phyloP scores from a whole-genome alignment of 345 rosid species.

The Hevea brasiliensis region DNA sequence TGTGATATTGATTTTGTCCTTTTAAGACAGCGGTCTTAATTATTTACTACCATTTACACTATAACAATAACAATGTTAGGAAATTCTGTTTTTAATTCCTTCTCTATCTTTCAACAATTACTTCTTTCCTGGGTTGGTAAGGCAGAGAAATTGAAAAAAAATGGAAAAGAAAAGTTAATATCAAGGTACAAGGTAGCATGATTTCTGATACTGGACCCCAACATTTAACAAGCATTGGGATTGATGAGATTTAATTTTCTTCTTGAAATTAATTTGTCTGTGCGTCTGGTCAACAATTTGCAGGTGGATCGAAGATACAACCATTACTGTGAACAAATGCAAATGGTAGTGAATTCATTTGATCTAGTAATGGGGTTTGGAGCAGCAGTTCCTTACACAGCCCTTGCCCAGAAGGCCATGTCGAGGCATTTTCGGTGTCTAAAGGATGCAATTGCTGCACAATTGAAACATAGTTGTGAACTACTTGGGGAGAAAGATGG shows the following conservation, averaged over 20 bases:
- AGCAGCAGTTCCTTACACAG: slow-evolving; percentile 86
- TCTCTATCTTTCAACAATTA: neutral
- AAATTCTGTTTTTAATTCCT: neutral
- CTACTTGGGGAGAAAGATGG: slow-evolving; percentile 78
- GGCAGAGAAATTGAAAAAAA: neutral
- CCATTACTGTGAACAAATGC: slow-evolving; percentile 96
- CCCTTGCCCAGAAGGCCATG: slow-evolving; percentile 97
- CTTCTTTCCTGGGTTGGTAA: neutral
- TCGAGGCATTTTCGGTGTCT: slow-evolving; percentile 92
- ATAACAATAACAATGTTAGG: neutral
- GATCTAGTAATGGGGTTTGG: slow-evolving; percentile 93
- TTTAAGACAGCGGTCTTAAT: neutral
- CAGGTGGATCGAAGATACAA: slow-evolving; percentile 94
- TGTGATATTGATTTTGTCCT: slow-evolving; percentile 1
- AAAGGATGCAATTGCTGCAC: slow-evolving; percentile 73
- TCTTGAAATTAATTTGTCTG: slow-evolving; percentile 9
- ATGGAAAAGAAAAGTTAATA: no score
- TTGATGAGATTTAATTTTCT: neutral
- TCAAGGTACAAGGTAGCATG: neutral
- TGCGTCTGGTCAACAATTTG: slow-evolving; percentile 3
- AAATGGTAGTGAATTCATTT: slow-evolving; percentile 92
- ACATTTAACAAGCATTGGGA: neutral
- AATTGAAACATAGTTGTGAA: slow-evolving; percentile 74
- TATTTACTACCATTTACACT: neutral
- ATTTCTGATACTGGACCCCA: neutral